Evolutionary conservation across 352 stramenopile species (phyloP), one percentile per base, ranked within the genome.

Genomic region (Pythium pyrilobum): DNA sequence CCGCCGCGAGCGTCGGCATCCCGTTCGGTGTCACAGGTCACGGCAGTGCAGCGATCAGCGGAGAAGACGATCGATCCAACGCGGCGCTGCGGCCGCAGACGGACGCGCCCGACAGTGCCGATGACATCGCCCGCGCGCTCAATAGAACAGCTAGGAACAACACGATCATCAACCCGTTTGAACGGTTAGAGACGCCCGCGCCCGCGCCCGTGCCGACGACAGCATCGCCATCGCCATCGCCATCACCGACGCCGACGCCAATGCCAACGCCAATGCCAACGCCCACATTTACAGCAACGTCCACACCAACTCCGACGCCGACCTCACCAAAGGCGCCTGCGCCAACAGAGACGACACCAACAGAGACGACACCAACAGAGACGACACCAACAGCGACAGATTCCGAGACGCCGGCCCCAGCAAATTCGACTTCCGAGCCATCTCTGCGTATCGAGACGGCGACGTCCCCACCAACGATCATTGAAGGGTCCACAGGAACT

Each of bases 61-160:
- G 15, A 3, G 12, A 12, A 15, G 21, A 49, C 18, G 25, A 42
- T 11, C 29, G 36, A 5, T 23, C 34, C 15, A 56, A 56, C 18
- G 52, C 52, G 1, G 42, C 32, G 20, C 16, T 60, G 43, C 52
- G 38, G 23, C 52, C 52, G 11, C 32, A 52, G 41, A 13, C 21
- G 21, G 20, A 11, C 11, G 23, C 32, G n/a, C n/a, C 46, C 24
- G n/a, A n/a, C n/a, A 33, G 21, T 43, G 12, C 34, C 1, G 36
- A 46, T 5, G 18, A 18, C 37, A n/a, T 36, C 13, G 25, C 32
- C 13, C 25, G 42, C 13, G 8, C 20, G 27, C 25, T 55, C 24
- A 55, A 55, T 34, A 45, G 16, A 11, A 45, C 47, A 15, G 36
- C 47, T 4, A 25, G 27, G 2, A 45, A 27, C 5, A 28, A 31